A percentile compares a stretch with the other conserved stretches of the same genome.
Evolutionary conservation across 768 basidiomycete genomes (phyloP).

Genomic region (Boletellus ananiceps): DNA sequence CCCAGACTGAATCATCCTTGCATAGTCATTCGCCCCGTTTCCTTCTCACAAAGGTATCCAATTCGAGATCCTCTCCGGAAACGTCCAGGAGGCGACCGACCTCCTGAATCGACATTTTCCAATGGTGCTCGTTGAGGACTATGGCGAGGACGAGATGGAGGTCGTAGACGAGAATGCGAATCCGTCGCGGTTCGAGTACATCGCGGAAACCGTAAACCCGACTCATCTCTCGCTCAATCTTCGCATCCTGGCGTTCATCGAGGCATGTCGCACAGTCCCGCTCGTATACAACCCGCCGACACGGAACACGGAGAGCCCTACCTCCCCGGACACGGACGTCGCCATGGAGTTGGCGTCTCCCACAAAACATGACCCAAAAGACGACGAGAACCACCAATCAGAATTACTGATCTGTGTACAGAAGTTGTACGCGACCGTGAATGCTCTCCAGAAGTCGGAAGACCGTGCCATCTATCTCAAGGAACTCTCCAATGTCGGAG

Average conservation of each 20-base stretch:
- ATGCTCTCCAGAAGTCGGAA: conserved; percentile 46
- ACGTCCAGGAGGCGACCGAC: conserved; percentile 64
- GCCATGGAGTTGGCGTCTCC: conserved; percentile 3
- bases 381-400: conserved; percentile 40
- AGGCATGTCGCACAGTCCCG: conserved; percentile 72
- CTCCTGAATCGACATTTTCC: conserved; percentile 74
- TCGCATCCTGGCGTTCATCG: conserved; percentile 82
- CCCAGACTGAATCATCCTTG: background rate
- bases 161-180: conserved; percentile 23
- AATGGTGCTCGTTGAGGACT: conserved; percentile 47
- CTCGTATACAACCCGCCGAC: conserved; percentile 39
- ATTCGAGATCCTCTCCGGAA: conserved; percentile 64
- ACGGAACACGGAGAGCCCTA: conserved; percentile 6
- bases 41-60: conserved; percentile 54
- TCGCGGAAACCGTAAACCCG: conserved; percentile 65
- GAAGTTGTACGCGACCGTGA: conserved; percentile 62
- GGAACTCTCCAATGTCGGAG: conserved; percentile 71
- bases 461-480: conserved; percentile 60
- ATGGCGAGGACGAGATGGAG: conserved; percentile 10
- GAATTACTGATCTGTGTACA: conserved; percentile 54
- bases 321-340: conserved; percentile 9
- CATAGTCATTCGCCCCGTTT: background rate
- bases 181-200: conserved; percentile 41
- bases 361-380: conserved; percentile 20
- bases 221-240: conserved; percentile 77